Conservation (phyloP, 2,329 filamentous ascomycete species). For the Penicillium carneum region DNA sequence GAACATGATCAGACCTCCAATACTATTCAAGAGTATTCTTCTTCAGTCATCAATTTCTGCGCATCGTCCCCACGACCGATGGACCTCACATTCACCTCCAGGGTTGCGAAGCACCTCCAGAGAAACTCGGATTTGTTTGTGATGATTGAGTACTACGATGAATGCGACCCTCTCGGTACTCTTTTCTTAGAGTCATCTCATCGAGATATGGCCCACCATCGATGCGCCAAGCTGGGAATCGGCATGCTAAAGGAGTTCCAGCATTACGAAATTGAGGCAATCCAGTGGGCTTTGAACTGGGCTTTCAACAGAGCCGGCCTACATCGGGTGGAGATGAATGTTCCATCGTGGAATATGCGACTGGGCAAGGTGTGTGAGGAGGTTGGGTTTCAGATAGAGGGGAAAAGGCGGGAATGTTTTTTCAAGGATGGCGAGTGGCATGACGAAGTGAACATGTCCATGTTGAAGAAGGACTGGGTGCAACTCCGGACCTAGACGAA, state of each 20-base stretch:
- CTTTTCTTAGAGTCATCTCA: neutral
- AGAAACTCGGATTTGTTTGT: neutral
- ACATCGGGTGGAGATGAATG: neutral
- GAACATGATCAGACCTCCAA: neutral
- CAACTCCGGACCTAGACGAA: neutral
- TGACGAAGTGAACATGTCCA: neutral
- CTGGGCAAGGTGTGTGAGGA: too few species aligned
- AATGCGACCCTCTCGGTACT: neutral
- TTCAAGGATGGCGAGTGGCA: neutral
- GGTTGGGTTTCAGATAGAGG: neutral
- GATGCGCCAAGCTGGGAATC: neutral
- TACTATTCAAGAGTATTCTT: neutral
- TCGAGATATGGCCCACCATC: slow-evolving; percentile 1
- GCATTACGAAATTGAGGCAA: neutral
- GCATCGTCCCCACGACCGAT: neutral
- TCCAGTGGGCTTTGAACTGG: neutral
- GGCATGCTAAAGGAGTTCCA: too few species aligned
- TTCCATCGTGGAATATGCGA: neutral
- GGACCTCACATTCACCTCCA: neutral
- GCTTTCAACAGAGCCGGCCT: neutral
- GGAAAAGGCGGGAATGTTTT: neutral
- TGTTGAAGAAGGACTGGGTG: neutral
- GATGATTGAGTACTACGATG: neutral
- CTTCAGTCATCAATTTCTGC: neutral
- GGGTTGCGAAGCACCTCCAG: neutral